Base-by-base conservation (phyloP, 345 rosid genomes). In the Hibiscus tridactylites region DNA sequence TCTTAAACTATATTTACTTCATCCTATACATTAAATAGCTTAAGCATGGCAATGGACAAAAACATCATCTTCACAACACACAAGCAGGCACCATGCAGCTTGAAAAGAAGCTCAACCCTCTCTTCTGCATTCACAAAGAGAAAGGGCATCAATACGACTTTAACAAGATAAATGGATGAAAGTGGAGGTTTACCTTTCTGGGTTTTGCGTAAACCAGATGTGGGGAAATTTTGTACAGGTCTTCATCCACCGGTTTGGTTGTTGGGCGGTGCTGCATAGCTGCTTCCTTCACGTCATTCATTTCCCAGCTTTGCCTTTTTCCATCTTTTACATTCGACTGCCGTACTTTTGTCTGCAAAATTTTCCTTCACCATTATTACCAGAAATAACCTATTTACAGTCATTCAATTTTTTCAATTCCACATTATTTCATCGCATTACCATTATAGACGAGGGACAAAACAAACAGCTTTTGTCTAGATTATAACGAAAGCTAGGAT, bases 191-290 rank as follows among this genome's bases (percentile, higher is more conserved):
- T 68, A 78, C 98, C 91, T 83, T 94, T 80, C 70, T 82, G 70
- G 91, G 64, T 71, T 87, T 88, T 39, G 84, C 69, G 63, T 77
- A 69, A 80, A 91, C 93, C 59, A 90, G 87, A 6, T 81, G 84
- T 8, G 97, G 91, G 9, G 98, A 78, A 71, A 93, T 87, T 75
- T 86, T 91, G 85, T 93, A 93, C 76, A 93, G 78, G 81, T 93
- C 98, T 73, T 93, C 96, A 61, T 91, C 98, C 26, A 93, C 88
- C 0, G 98, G 96, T 59, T 93, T 91, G 0, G 97, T 87, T 1
- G 75, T 70, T 54, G 76, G 79, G 81, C 88, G 79, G n/a, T 50
- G 64, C 28, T 75, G 76, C 29, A 76, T 9, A 15, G 86, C n/a
- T 9, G 72, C 21, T 42, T 81, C 82, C 69, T 70, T 74, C 72